phyloP scores from a whole-genome alignment of 2,329 filamentous ascomycete species.

The Ilyonectria sp. region DNA sequence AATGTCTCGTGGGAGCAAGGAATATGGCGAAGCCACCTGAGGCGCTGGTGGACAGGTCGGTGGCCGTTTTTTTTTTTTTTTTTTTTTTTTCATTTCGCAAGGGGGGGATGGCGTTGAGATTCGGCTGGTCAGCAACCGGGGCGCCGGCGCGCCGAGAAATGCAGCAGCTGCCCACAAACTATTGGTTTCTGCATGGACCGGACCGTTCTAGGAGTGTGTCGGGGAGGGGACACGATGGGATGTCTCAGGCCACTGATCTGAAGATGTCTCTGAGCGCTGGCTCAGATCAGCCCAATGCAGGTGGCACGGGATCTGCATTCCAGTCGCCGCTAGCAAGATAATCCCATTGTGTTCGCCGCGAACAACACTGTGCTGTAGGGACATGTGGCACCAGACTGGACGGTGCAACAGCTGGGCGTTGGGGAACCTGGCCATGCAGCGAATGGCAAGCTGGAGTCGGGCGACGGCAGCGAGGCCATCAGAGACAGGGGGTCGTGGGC shows the following conservation, averaged over 20 bases:
- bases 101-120: constrained; percentile 31
- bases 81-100: constrained; percentile 37
- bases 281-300: constrained; percentile 20
- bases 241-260: constrained; percentile 31
- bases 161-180: constrained; percentile 19
- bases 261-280: constrained; percentile 30
- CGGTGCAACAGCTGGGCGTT: constrained; percentile 18
- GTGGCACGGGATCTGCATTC: constrained; percentile 25
- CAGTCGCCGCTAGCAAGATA: constrained; percentile 9
- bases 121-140: constrained; percentile 27
- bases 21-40: constrained; percentile 37
- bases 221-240: constrained; percentile 11
- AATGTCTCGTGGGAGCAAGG: constrained; percentile 25
- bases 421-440: constrained; percentile 17
- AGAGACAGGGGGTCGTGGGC: constrained; percentile 38
- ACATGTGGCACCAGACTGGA: constrained; percentile 35
- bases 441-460: constrained; percentile 31
- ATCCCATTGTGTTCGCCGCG: constrained; percentile 24
- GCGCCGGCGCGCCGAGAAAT: constrained; percentile 18
- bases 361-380: constrained; percentile 15
- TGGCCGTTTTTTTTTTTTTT: neutral
- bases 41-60: constrained; percentile 33
- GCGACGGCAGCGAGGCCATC: constrained; percentile 34
- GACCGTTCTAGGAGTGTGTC: constrained; percentile 14
- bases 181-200: constrained; percentile 27